Conservation (phyloP, 805 yeast genomes). For the Tetrapisispora fleetii region DNA sequence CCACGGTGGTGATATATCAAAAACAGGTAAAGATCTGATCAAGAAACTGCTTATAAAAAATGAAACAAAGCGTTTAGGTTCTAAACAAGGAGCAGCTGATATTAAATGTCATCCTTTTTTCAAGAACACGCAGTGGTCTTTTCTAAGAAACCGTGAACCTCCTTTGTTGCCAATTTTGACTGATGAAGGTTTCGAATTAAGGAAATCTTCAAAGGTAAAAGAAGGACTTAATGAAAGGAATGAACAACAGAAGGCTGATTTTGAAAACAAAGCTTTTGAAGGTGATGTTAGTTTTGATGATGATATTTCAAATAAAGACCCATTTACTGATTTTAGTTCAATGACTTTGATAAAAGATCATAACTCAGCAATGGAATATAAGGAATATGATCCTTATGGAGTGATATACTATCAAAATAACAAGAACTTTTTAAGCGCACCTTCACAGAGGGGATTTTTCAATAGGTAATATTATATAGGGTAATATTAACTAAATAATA, state of each 20-base stretch:
- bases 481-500: not conserved
- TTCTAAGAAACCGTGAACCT: conserved; percentile 82
- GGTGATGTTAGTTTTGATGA: conserved; percentile 28
- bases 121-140: conserved; percentile 91
- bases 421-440: conserved; percentile 25
- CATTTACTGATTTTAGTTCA: conserved; percentile 76
- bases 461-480: not conserved
- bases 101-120: conserved; percentile 85
- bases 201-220: conserved; percentile 22
- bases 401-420: conserved; percentile 34
- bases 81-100: conserved; percentile 91
- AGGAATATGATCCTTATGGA: conserved; percentile 34
- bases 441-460: not conserved
- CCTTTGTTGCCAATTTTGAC: conserved; percentile 86
- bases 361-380: conserved; percentile 41
- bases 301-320: conserved; percentile 43
- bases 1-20: conserved; percentile 56
- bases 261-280: conserved; percentile 23
- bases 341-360: conserved; percentile 75
- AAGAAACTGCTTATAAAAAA: conserved; percentile 79
- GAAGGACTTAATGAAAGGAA: conserved; percentile 15
- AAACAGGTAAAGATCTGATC: conserved; percentile 68
- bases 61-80: conserved; percentile 81
- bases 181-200: conserved; percentile 41
- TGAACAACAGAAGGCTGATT: conserved; percentile 4